Conservation (phyloP, 2,329 filamentous ascomycete species). For the Colletotrichum lini region DNA sequence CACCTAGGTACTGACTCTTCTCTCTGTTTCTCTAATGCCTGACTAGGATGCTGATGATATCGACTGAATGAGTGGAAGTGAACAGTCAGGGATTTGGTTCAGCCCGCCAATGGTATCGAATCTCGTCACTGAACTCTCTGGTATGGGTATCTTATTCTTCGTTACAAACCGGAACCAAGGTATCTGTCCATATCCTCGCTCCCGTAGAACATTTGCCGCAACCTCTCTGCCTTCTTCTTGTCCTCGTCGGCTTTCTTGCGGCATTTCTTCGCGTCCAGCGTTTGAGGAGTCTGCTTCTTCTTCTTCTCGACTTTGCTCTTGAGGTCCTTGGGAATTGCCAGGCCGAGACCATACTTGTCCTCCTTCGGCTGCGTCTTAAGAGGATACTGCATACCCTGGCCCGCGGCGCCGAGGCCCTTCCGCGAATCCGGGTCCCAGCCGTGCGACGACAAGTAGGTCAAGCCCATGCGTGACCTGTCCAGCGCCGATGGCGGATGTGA, state of each 20-base stretch:
- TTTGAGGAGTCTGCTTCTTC: constrained; percentile 60
- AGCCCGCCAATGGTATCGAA: neutral
- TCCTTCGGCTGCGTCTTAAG: constrained; percentile 81
- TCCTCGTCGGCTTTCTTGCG: constrained; percentile 74
- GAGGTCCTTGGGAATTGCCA: constrained; percentile 58
- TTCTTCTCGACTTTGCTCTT: constrained; percentile 58
- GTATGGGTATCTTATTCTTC: constrained; percentile 26
- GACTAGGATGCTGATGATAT: too few relatives aligned
- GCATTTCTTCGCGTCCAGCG: constrained; percentile 79
- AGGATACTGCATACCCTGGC: constrained; percentile 82
- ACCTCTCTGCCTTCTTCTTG: constrained; percentile 72
- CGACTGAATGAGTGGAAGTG: too few relatives aligned
- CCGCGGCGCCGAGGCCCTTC: constrained; percentile 77
- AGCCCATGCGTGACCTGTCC: constrained; percentile 78
- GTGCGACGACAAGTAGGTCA: constrained; percentile 74
- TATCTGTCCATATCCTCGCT: constrained; percentile 84
- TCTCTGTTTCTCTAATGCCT: too few relatives aligned
- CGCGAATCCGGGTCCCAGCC: constrained; percentile 84
- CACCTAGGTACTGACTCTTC: too few relatives aligned
- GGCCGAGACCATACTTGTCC: constrained; percentile 82
- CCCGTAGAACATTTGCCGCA: constrained; percentile 81
- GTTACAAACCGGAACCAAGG: constrained; percentile 60
- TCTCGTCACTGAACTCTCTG: neutral
- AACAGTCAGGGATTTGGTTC: too few relatives aligned
- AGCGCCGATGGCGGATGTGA: constrained; percentile 81